A percentile compares a stretch with the other conserved stretches of the same genome.
Conservation (phyloP, 179 eudicot species). For the Kewa caespitosa region DNA sequence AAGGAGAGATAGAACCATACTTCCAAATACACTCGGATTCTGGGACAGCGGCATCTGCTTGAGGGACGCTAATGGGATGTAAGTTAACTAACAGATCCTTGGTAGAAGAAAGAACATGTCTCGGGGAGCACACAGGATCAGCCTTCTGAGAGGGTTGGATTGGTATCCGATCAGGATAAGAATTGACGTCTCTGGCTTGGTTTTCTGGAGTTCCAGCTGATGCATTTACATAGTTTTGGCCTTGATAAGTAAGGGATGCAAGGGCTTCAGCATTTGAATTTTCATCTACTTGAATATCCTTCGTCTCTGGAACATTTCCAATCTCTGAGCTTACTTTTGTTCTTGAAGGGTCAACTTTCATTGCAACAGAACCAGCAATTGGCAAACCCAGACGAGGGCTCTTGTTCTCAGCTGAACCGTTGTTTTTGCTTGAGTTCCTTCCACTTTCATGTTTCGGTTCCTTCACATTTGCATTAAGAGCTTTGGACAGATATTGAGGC, state of each 20-base stretch:
- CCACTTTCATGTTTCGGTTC: constrained; percentile 14
- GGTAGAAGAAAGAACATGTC: constrained; percentile 11
- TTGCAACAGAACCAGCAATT: constrained; percentile 12
- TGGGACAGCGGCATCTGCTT: constrained; percentile 30
- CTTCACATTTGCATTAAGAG: constrained; percentile 12
- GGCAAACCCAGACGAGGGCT: constrained; percentile 6
- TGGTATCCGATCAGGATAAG: constrained; percentile 21
- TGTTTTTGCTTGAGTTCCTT: constrained; percentile 8
- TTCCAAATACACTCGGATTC: constrained; percentile 40
- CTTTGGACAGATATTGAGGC: constrained; percentile 15
- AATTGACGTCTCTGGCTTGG: constrained; percentile 11
- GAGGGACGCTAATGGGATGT: constrained; percentile 16
- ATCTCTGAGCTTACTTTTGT: constrained; percentile 14
- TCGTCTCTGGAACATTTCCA: neutral
- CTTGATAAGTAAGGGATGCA: neutral
- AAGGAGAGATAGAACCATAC: constrained; percentile 29
- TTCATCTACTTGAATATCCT: constrained; percentile 6
- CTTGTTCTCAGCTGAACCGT: constrained; percentile 17
- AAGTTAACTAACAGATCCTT: constrained; percentile 18
- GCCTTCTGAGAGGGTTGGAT: constrained; percentile 7
- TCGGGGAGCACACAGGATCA: neutral
- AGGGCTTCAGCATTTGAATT: constrained; percentile 5
- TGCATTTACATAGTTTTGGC: constrained; percentile 7
- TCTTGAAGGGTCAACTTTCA: constrained; percentile 7
- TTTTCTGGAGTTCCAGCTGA: constrained; percentile 15